phyloP scores from a whole-genome alignment of 2,329 filamentous ascomycete genomes.

The Pestalotiopsis fici region DNA sequence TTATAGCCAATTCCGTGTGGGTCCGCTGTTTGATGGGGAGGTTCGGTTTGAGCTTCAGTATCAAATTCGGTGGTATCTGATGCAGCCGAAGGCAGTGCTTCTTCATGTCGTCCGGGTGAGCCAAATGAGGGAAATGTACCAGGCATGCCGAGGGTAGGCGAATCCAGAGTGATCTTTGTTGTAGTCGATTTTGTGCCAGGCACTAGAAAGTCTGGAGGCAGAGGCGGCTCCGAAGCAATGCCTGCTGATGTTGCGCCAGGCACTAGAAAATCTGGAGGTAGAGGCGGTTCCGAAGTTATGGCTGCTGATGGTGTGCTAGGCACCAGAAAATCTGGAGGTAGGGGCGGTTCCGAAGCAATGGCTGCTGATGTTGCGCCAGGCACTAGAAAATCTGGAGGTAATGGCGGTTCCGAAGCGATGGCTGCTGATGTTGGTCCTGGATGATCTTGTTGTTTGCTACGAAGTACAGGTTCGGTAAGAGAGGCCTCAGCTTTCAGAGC shows the following conservation, averaged over 20 bases:
- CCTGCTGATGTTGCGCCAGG: background rate
- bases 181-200: background rate
- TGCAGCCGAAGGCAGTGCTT: slow-evolving; percentile 57
- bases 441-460: background rate
- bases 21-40: slow-evolving; percentile 34
- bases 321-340: background rate
- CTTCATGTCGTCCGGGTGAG: slow-evolving; percentile 40
- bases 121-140: slow-evolving; percentile 56
- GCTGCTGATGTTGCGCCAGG: background rate
- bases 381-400: background rate
- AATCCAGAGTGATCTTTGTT: slow-evolving; percentile 41
- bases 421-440: background rate
- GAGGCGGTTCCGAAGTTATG: too few species aligned
- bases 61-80: slow-evolving; percentile 73
- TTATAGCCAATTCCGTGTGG: background rate
- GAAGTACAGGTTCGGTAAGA: background rate
- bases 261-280: background rate
- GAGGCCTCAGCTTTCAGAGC: background rate
- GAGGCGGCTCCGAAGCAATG: slow-evolving; percentile 35
- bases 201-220: background rate
- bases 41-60: slow-evolving; percentile 66
- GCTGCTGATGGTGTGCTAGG: background rate
- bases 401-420: slow-evolving; percentile 35
- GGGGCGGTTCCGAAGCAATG: slow-evolving; percentile 54
- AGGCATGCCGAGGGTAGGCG: slow-evolving; percentile 67